Percentiles rank a stretch among this genome's conserved stretches.
These are phyloP conservation scores for Kazachstania psychrophila DNA, from an alignment of 805 yeast genomes.

Conservation along the genomic window DNA sequence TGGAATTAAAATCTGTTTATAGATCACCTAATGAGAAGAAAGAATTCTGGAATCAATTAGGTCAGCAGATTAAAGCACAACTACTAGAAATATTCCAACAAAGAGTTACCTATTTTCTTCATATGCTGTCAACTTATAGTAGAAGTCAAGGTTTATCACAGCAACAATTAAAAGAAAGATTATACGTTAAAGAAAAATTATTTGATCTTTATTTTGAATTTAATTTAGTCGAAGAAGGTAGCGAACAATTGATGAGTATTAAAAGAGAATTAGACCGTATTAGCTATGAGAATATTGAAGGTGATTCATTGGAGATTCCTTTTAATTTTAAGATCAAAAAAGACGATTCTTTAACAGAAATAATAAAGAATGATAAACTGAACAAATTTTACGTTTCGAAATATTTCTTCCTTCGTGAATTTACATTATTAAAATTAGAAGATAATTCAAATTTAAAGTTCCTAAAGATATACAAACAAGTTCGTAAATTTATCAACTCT, in stretches of 20 bases:
- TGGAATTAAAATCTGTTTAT: constrained; percentile 29
- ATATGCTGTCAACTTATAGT: constrained; percentile 4
- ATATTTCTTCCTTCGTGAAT: constrained; percentile 19
- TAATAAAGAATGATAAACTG: constrained; percentile 12
- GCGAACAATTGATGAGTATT: constrained; percentile 12
- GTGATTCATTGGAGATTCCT: constrained; percentile 20
- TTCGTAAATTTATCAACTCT: constrained; percentile 11
- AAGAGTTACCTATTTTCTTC: constrained; percentile 13
- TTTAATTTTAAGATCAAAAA: constrained; percentile 7
- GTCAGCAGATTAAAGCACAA: constrained; percentile 16
- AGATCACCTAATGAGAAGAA: constrained; percentile 25
- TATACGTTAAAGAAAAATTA: constrained; percentile 18
- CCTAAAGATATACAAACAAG: constrained; percentile 9
- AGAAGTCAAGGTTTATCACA: background rate
- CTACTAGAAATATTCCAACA: constrained; percentile 22
- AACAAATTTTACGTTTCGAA: constrained; percentile 15
- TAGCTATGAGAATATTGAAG: constrained; percentile 5
- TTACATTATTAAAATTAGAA: constrained; percentile 12
- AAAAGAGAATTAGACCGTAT: constrained; percentile 8
- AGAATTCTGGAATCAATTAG: constrained; percentile 25
- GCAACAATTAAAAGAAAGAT: constrained; percentile 8
- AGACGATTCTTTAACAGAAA: constrained; percentile 7
- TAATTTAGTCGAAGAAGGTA: constrained; percentile 22
- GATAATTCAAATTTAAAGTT: constrained; percentile 6
- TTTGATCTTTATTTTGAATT: constrained; percentile 22